Evolutionary conservation across 2,329 filamentous ascomycete genomes (phyloP), one percentile per base, ranked within the genome.

Genomic region (Ophiocordyceps camponoti-rufipedis): DNA sequence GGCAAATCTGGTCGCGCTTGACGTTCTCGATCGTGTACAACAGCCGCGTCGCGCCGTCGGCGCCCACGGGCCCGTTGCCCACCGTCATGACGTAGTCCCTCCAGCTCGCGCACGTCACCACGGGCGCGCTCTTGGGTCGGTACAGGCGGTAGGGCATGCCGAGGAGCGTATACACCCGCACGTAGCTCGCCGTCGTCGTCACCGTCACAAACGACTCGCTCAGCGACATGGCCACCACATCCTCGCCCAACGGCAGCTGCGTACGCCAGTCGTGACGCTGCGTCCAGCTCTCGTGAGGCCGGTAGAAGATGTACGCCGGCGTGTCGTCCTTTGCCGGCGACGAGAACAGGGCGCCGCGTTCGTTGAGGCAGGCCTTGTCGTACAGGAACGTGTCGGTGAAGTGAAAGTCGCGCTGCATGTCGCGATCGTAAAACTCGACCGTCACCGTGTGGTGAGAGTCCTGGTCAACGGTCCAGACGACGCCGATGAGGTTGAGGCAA

Each of bases 241-340:
- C 74, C 62, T 98, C 91, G n/a, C 86, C 86, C 31, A 74, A 73
- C 0, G 91, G 91, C n/a, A 98, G 64, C 51, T 82, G 72, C 0
- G 83, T 94, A 44, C 85, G 79, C 87, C 89, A 96, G 62, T 98
- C 91, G 18, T 78, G 76, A 44, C 91, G 75, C 44, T 85, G 75
- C 2, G 88, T 95, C 91, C 91, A 98, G 1, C 85, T 93, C 65
- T 98, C 89, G 58, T 98, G 91, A 0, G 93, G 91, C 7, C 91
- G 78, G 62, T 96, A 98, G 63, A 94, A 95, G n/a, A 98, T 77
- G 31, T 79, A 81, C 4, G 89, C 85, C 2, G 84, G 79, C 10
- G 61, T 54, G 47, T 79, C 75, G 31, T 77, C 72, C 9, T 69
- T 71, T 1, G 85, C 78, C 19, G 80, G 83, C 48, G 84, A 89